Evolutionary conservation across 306 rosid species (phyloP).

Genomic region (Rosa lucieae): DNA sequence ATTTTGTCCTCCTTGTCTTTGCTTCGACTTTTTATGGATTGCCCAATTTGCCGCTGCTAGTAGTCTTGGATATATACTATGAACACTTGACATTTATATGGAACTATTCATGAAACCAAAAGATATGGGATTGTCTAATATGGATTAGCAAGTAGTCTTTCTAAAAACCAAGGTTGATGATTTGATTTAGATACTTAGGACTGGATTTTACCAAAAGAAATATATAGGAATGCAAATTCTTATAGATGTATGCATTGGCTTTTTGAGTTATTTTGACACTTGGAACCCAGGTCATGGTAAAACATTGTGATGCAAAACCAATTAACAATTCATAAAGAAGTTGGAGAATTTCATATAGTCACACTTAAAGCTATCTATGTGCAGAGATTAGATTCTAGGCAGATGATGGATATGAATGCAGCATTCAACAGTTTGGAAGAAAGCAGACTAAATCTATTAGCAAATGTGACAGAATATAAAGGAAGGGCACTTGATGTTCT

Average conservation of each 20-base stretch:
- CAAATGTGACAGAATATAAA: slow-evolving; percentile 21
- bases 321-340: neutral
- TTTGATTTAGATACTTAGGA: neutral
- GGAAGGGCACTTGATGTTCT: slow-evolving; percentile 34
- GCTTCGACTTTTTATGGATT: neutral
- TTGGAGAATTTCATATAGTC: neutral
- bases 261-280: neutral
- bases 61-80: neutral
- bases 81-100: neutral
- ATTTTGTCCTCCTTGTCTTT: neutral
- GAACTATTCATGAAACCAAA: neutral
- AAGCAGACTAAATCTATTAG: slow-evolving; percentile 26
- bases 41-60: neutral
- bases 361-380: neutral
- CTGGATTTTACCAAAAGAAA: neutral
- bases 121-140: neutral
- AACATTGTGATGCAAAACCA: neutral
- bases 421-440: slow-evolving; percentile 31
- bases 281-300: neutral
- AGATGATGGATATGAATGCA: slow-evolving; percentile 22
- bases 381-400: slow-evolving; percentile 34
- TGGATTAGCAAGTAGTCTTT: neutral
- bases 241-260: neutral
- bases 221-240: neutral
- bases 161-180: neutral